phyloP scores from a whole-genome alignment of 2,329 filamentous ascomycete genomes.

The Botryosphaeria dothidea region DNA sequence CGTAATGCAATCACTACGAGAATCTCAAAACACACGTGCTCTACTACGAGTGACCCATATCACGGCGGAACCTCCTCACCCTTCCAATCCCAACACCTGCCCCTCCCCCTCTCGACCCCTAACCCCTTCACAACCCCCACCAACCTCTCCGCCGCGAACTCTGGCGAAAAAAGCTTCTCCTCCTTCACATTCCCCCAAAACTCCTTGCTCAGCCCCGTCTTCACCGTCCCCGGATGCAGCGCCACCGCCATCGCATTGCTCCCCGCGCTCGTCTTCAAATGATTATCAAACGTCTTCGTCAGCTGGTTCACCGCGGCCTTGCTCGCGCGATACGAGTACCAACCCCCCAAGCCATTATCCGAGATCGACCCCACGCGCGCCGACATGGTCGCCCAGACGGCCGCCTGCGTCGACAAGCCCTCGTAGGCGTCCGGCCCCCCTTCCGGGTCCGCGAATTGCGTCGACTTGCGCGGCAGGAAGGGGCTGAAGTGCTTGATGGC shows the following conservation, averaged over 20 bases:
- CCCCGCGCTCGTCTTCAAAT: slow-evolving; percentile 58
- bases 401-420: slow-evolving; percentile 47
- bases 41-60: slow-evolving; percentile 15
- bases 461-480: slow-evolving; percentile 65
- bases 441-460: slow-evolving; percentile 32
- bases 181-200: slow-evolving; percentile 68
- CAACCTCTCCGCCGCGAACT: slow-evolving; percentile 67
- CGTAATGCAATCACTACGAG: too few species aligned
- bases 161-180: slow-evolving; percentile 66
- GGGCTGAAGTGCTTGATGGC: slow-evolving; percentile 73
- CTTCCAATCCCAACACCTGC: slow-evolving; percentile 43
- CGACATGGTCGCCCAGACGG: slow-evolving; percentile 73
- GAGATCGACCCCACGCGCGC: slow-evolving; percentile 74
- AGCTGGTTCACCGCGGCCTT: slow-evolving; percentile 75
- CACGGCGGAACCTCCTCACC: slow-evolving; percentile 40
- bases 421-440: slow-evolving; percentile 20
- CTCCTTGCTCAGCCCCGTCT: slow-evolving; percentile 69
- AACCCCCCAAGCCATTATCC: slow-evolving; percentile 74
- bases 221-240: slow-evolving; percentile 80
- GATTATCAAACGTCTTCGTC: slow-evolving; percentile 70
- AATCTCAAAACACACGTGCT: too few species aligned
- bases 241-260: slow-evolving; percentile 67
- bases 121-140: slow-evolving; percentile 55
- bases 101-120: slow-evolving; percentile 58
- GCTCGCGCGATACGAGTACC: slow-evolving; percentile 78